These are phyloP conservation scores for Pythium rhizo-oryzae DNA, from an alignment of 352 stramenopile genomes.

Conservation along the genomic window DNA sequence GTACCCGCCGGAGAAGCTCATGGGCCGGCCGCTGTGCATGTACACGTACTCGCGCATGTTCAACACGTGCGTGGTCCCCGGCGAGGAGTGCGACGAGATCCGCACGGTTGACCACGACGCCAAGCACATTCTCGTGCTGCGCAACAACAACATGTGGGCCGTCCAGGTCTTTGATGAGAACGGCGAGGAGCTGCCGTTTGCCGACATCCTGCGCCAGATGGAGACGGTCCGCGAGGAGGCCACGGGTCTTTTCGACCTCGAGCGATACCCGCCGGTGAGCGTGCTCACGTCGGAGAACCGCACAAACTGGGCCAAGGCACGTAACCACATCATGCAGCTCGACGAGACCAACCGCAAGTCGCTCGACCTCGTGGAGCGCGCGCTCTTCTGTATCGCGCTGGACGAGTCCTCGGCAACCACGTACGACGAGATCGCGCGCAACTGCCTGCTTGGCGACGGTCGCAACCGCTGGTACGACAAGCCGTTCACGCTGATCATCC, in stretches of 20 bases:
- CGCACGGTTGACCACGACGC: constrained; percentile 88
- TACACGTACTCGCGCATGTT: constrained; percentile 95
- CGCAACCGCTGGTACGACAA: constrained; percentile 99
- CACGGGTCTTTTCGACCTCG: constrained; percentile 83
- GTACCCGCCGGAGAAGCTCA: constrained; percentile 93
- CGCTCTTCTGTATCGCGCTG: constrained; percentile 93
- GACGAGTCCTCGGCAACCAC: constrained; percentile 85
- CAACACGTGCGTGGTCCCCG: constrained; percentile 96
- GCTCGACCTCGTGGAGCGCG: constrained; percentile 93
- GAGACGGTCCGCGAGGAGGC: constrained; percentile 85
- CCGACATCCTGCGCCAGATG: constrained; percentile 83
- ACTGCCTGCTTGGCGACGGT: constrained; percentile 85
- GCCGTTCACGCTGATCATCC: constrained; percentile 96
- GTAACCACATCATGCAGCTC: constrained; percentile 82
- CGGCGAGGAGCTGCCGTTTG: constrained; percentile 67
- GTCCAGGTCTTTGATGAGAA: constrained; percentile 81
- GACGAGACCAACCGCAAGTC: constrained; percentile 89
- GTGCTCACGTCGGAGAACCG: constrained; percentile 95
- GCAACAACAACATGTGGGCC: constrained; percentile 91
- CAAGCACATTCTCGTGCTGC: constrained; percentile 93
- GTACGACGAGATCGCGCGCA: constrained; percentile 87
- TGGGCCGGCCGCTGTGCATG: constrained; percentile 93
- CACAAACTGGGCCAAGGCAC: constrained; percentile 93
- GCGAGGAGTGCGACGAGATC: constrained; percentile 86
- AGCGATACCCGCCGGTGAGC: constrained; percentile 89